Conservation (phyloP, 208 protist genomes). For the Crithidia expoeki region DNA sequence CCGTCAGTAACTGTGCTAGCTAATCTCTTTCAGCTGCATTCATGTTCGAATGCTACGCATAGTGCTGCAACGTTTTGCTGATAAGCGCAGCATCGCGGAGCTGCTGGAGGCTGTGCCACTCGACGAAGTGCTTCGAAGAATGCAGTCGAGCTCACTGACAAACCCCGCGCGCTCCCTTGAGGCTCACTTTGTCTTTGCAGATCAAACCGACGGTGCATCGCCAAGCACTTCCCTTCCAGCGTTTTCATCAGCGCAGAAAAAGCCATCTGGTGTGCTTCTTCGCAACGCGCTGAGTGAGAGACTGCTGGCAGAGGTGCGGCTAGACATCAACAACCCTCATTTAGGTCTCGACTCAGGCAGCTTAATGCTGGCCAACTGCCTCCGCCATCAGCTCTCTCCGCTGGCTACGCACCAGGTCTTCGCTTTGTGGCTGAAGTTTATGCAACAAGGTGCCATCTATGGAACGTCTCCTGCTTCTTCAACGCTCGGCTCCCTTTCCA, state of each 20-base stretch:
- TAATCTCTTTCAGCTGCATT: not conserved
- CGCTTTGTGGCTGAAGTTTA: conserved; percentile 18
- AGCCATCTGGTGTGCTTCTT: not conserved
- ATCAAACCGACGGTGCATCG: not conserved
- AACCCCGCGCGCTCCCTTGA: conserved; percentile 70
- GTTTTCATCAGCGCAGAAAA: not conserved
- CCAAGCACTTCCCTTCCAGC: not conserved
- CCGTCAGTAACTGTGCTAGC: not conserved
- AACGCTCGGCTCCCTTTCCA: conserved; percentile 2
- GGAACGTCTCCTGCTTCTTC: not conserved
- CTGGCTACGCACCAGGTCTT: conserved; percentile 32
- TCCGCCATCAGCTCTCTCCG: conserved; percentile 60
- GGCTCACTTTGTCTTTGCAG: conserved; percentile 55
- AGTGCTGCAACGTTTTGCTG: conserved; percentile 31
- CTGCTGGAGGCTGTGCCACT: conserved; percentile 50
- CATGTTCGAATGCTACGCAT: conserved; percentile 28
- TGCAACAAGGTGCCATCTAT: conserved; percentile 1
- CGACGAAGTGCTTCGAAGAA: conserved; percentile 71
- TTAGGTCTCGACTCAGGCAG: conserved; percentile 58
- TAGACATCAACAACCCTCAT: conserved; percentile 1
- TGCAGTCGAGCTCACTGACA: conserved; percentile 75
- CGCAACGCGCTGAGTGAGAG: conserved; percentile 27
- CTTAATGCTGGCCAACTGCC: conserved; percentile 64
- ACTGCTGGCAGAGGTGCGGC: conserved; percentile 30
- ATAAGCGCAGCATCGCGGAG: conserved; percentile 31